Base-by-base conservation (phyloP, 164 flowering plant species). In the Berberis vulgaris region DNA sequence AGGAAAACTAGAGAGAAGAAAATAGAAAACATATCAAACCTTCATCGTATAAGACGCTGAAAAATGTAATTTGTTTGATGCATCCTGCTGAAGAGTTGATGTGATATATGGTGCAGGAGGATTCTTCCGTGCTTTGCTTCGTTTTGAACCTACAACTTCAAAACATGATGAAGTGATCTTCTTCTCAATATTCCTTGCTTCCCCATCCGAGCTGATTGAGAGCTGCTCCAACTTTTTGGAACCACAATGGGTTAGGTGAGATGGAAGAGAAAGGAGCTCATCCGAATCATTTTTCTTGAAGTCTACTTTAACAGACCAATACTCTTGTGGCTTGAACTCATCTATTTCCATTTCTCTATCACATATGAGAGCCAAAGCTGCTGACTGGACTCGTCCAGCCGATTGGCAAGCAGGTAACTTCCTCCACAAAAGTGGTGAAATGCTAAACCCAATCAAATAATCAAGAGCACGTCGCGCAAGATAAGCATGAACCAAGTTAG, bases 41-140 rank as follows among this genome's bases (percentile, higher is more conserved):
- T 79, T 87, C 99, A 94, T 94, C 41, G 96, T 87, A 45, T 87
- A 73, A 42, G 79, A 43, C 64, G 96, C 80, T 6, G 82, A 0
- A 75, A 91, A 94, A 68, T 83, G 73, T 43, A 94, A 81, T 66
- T 78, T 87, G 65, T 84, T 89, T 65, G 96, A 95, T 68, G 99
- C 95, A 77, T 94, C 99, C 71, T 94, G 99, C 79, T 94, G 99
- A 75, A 94, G 93, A 26, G 97, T 84, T 61, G 99, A 94, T 61
- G 99, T 94, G 66, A 86, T 94, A 68, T 81, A 91, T n/a, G 99
- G 99, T 8, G 86, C 49, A 2, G 96, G 91, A 57, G 97, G 88
- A 13, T 85, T 87, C 73, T 66, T 87, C 53, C 76, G 79, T 26
- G 73, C 55, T 73, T 77, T 78, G 74, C 62, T 82, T 63, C 64